These are phyloP conservation scores for Alternaria sp. DNA, from an alignment of 2,329 filamentous ascomycete genomes.

Conservation along the genomic window DNA sequence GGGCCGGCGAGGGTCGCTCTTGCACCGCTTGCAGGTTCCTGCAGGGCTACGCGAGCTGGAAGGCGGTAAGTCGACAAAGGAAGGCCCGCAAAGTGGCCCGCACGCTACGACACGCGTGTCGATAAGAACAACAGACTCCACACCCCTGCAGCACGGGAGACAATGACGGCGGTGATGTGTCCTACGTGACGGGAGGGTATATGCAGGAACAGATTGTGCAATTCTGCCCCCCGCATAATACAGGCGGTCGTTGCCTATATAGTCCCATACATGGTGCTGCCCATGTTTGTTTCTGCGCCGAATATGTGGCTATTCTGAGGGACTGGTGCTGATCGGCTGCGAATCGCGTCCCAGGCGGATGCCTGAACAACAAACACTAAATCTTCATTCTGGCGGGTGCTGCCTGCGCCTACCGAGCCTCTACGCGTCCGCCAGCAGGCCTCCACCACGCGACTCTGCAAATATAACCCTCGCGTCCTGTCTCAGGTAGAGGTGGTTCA, in stretches of 20 bases:
- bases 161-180: conserved; percentile 3
- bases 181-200: background rate
- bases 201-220: background rate
- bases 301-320: background rate
- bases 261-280: background rate
- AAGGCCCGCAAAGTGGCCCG: conserved; percentile 14
- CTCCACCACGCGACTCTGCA: background rate
- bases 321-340: background rate
- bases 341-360: conserved; percentile 11
- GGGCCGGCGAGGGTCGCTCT: conserved; percentile 15
- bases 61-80: conserved; percentile 15
- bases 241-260: background rate
- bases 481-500: conserved; percentile 1
- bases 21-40: conserved; percentile 12
- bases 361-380: conserved; percentile 17
- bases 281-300: conserved; percentile 1
- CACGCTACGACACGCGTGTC: conserved; percentile 13
- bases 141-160: conserved; percentile 1
- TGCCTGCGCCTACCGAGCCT: conserved; percentile 8
- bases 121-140: background rate
- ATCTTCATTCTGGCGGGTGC: background rate
- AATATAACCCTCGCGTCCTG: conserved; percentile 20
- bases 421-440: background rate
- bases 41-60: conserved; percentile 15
- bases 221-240: background rate